Base-by-base conservation (phyloP, 1,284 basidiomycete species). In the Pterula multifida region DNA sequence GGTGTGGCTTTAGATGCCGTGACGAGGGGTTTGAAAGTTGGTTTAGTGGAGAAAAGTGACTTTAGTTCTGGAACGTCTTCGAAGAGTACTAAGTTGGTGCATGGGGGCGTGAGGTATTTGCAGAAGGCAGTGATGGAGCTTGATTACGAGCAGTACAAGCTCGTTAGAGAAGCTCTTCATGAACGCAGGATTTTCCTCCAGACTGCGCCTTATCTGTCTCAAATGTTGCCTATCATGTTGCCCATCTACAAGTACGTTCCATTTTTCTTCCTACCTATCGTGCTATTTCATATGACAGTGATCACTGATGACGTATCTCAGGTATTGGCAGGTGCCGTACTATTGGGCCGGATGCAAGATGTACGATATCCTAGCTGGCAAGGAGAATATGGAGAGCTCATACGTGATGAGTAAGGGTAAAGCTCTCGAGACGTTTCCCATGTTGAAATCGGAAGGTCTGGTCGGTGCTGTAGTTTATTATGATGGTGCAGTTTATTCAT, bases 391-490 rank as follows among this genome's bases (percentile, higher is more conserved):
- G 91, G 91, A 95, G 65, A 76, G 79, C 2, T 91, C 90, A 9
- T 98, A 98, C 67, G 73, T 97, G 57, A 93, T 98, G 84, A 87
- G 85, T 61, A 89, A 86, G 63, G 87, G 89, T 25, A 93, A 94
- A 63, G 90, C 95, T 0, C 70, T 98, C 24, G 92, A 97, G 61
- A 81, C 86, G 0, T 98, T 98, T 72, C 95, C 95, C 1, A 96
- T 96, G 89, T 76, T 98, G 57, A 97, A 97, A 67, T 72, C 75
- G 19, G 83, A 94, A n/a, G 92, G 91, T 23, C 76, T 98, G 15
- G 90, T 93, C 26, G 95, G 95, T 35, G 92, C 92, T 21, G 76
- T 98, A 54, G 94, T 98, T 47, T 98, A 98, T 68, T 97, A 98
- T 57, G 95, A 98, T 61, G 93, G 92, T 85, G 55, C 17, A 54